Percentiles rank a stretch among this genome's conserved stretches.
These are phyloP conservation scores for Pythium coloratum DNA, from an alignment of 352 stramenopile species.

Conservation along the genomic window DNA sequence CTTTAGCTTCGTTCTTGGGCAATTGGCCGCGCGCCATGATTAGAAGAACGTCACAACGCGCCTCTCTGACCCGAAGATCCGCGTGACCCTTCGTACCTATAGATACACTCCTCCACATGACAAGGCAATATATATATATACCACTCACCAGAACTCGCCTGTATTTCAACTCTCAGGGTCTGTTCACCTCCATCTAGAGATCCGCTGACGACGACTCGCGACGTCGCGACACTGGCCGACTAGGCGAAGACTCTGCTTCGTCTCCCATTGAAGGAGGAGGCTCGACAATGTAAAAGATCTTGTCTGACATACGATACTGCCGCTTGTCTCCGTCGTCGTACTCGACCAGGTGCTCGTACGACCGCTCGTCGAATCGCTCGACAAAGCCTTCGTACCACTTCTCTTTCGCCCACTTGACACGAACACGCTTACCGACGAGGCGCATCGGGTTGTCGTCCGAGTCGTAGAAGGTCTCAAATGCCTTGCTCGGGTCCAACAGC, in stretches of 20 bases:
- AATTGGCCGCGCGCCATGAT: not conserved
- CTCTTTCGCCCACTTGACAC: conserved; percentile 89
- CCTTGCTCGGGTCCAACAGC: conserved; percentile 25
- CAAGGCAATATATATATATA: not conserved
- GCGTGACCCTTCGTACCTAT: not conserved
- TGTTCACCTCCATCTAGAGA: conserved; percentile 6
- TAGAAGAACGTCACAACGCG: not conserved
- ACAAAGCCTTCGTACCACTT: conserved; percentile 88
- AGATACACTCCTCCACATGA: not conserved
- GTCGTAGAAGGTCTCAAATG: conserved; percentile 81
- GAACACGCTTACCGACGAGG: conserved; percentile 81
- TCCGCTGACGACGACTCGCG: conserved; percentile 26
- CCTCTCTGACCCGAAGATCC: not conserved
- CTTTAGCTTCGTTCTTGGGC: not conserved
- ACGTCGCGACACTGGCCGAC: conserved; percentile 8
- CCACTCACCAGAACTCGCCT: not conserved
- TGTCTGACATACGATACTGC: conserved; percentile 89
- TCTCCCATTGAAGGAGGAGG: not conserved
- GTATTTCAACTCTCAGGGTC: not conserved
- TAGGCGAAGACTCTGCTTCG: not conserved
- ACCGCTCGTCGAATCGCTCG: conserved; percentile 72
- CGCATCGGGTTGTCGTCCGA: conserved; percentile 85
- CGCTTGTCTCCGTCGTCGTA: conserved; percentile 89
- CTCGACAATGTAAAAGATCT: conserved; percentile 80
- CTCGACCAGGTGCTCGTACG: conserved; percentile 80